These are phyloP conservation scores for Penicillium polonicum DNA, from an alignment of 2,329 filamentous ascomycete species.

Conservation along the genomic window DNA sequence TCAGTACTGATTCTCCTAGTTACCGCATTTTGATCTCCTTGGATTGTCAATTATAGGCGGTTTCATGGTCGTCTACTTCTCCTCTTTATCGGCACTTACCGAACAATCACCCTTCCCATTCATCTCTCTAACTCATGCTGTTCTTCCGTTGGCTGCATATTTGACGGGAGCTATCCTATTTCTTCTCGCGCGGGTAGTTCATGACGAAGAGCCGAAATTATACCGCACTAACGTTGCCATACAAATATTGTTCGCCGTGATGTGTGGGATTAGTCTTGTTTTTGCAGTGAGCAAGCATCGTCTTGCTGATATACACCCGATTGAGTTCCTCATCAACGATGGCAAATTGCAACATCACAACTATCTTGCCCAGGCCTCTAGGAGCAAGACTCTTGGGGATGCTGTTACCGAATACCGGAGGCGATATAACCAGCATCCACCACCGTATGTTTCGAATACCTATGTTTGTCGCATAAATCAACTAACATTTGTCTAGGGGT, in stretches of 20 bases:
- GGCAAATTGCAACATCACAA: constrained; percentile 49
- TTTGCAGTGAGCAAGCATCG: constrained; percentile 44
- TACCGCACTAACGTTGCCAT: constrained; percentile 32
- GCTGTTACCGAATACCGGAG: constrained; percentile 53
- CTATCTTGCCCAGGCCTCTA: constrained; percentile 50
- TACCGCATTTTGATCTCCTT: constrained; percentile 40
- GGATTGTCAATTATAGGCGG: constrained; percentile 41
- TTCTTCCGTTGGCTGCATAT: constrained; percentile 34
- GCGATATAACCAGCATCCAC: constrained; percentile 56
- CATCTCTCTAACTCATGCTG: constrained; percentile 28
- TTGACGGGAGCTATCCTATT: constrained; percentile 32
- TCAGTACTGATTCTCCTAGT: constrained; percentile 32
- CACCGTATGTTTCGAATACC: constrained; percentile 43
- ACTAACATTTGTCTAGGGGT: constrained; percentile 33
- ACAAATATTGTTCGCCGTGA: constrained; percentile 39
- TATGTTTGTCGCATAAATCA: neutral
- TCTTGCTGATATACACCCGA: constrained; percentile 51
- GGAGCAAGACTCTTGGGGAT: constrained; percentile 49
- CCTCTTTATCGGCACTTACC: constrained; percentile 32
- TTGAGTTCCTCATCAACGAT: constrained; percentile 54
- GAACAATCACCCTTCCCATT: constrained; percentile 33
- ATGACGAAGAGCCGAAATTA: constrained; percentile 32
- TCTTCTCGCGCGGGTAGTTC: constrained; percentile 26
- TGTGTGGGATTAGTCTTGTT: constrained; percentile 45
- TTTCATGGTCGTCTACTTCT: constrained; percentile 37